phyloP scores from a whole-genome alignment of 2,329 filamentous ascomycete species.

The Xylariaceae sp. region DNA sequence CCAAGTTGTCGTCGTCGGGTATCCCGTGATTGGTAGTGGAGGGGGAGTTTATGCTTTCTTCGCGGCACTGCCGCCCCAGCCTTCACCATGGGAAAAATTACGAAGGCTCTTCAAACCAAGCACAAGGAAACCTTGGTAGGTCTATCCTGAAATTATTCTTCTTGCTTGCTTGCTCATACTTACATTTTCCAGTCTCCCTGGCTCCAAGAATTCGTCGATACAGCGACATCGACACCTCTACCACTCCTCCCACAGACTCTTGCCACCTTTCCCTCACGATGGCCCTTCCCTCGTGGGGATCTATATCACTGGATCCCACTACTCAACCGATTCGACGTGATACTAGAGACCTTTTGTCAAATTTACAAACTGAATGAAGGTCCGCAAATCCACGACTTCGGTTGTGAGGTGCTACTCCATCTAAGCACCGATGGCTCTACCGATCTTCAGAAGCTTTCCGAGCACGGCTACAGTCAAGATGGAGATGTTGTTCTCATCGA shows the following conservation, averaged over 20 bases:
- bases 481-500: slow-evolving; percentile 80
- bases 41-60: slow-evolving; percentile 47
- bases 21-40: slow-evolving; percentile 48
- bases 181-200: slow-evolving; percentile 67
- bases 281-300: slow-evolving; percentile 94
- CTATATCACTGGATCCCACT: slow-evolving; percentile 97
- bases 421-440: slow-evolving; percentile 41
- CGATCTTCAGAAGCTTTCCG: slow-evolving; percentile 43
- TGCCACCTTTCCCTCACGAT: slow-evolving; percentile 76
- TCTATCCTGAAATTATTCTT: slow-evolving; percentile 9
- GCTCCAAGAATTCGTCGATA: slow-evolving; percentile 74
- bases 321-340: slow-evolving; percentile 86
- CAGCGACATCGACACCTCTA: slow-evolving; percentile 64
- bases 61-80: slow-evolving; percentile 57
- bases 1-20: slow-evolving; percentile 40
- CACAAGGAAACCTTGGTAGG: slow-evolving; percentile 64
- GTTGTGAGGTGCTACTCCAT: slow-evolving; percentile 60
- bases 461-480: slow-evolving; percentile 64
- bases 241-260: slow-evolving; percentile 75
- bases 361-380: slow-evolving; percentile 77
- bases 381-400: slow-evolving; percentile 76
- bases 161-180: slow-evolving; percentile 14
- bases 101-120: slow-evolving; percentile 62
- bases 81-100: slow-evolving; percentile 65
- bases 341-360: slow-evolving; percentile 76